Evolutionary conservation across 495 filamentous ascomycete species (phyloP).

Genomic region (Trichoderma orchidacearum): DNA sequence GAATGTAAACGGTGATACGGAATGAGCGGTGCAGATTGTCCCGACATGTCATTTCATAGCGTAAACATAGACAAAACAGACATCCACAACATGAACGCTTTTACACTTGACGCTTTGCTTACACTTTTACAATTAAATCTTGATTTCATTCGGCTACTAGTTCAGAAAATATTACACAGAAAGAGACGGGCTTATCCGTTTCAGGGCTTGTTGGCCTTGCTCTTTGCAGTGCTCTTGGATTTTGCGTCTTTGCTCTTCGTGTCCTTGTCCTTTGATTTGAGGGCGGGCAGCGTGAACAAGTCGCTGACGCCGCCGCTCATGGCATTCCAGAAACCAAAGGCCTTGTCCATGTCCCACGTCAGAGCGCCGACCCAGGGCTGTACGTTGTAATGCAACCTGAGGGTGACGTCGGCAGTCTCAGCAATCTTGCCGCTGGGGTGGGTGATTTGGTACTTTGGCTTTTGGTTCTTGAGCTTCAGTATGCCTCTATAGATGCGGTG

Average conservation of each 20-base stretch:
- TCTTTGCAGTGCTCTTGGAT: not conserved
- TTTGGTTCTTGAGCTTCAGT: constrained; percentile 61
- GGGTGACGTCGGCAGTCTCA: constrained; percentile 52
- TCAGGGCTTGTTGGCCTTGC: not conserved
- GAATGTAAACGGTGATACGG: no score
- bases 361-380: constrained; percentile 92
- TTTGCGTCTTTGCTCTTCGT: constrained; percentile 8
- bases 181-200: not conserved
- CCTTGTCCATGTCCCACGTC: constrained; percentile 54
- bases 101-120: no score
- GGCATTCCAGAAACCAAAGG: constrained; percentile 49
- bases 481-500: constrained; percentile 33
- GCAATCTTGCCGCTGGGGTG: constrained; percentile 68
- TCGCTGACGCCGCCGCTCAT: constrained; percentile 48
- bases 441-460: constrained; percentile 88
- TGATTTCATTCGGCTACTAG: not conserved
- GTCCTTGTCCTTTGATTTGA: constrained; percentile 46
- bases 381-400: constrained; percentile 83
- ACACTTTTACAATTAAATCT: no score
- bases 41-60: no score
- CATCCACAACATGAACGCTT: no score
- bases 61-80: no score
- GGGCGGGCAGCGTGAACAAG: constrained; percentile 56
- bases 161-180: not conserved
- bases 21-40: no score